Evolutionary conservation across 495 filamentous ascomycete species (phyloP), one percentile per base, ranked within the genome.

Genomic region (Penicillium crystallinum): DNA sequence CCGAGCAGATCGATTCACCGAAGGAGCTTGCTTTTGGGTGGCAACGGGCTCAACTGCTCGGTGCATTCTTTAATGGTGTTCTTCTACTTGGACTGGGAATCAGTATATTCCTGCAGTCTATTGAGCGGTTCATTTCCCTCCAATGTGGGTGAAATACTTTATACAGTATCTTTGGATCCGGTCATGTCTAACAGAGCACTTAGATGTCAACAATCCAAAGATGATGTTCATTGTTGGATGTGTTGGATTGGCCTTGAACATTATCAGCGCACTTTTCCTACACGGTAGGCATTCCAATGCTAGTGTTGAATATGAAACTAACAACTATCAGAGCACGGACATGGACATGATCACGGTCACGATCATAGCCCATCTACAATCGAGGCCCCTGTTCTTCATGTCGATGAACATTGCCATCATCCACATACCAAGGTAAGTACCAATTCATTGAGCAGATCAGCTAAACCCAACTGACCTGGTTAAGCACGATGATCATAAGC

Each of bases 31-130:
- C 76, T 1, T 79, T 77, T 56, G 76, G 77, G 14, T 96, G 88
- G 88, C 82, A 95, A 65, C 84, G 91, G 37, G 86, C 89, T 12
- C 89, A 92, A 72, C 87, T 93, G 7, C 77, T 96, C 3, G 91
- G 90, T 49, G 91, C 90, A 14, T 84, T 95, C 55, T 86, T 95
- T 73, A 97, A 96, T 60, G 90, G 91, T 49, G 89, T 95, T 10
- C 91, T 97, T 62, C 74, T 97, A 27, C 83, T 96, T 48, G 90
- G 85, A 0, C 78, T 97, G n/a, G 95, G 90, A 63, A 75, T 96
- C n/a, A 89, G 89, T 18, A 91, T 97, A 58, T 88, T 96, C 56
- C 78, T 97, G 41, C 91, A 97, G 67, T 89, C 91, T 8, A 75
- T 96, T 27, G 85, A 89, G 49, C 83, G 91, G 21, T 87, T 96